phyloP scores from a whole-genome alignment of 805 yeast species.

The baker's yeast (Saccharomyces cerevisiae) region DNA sequence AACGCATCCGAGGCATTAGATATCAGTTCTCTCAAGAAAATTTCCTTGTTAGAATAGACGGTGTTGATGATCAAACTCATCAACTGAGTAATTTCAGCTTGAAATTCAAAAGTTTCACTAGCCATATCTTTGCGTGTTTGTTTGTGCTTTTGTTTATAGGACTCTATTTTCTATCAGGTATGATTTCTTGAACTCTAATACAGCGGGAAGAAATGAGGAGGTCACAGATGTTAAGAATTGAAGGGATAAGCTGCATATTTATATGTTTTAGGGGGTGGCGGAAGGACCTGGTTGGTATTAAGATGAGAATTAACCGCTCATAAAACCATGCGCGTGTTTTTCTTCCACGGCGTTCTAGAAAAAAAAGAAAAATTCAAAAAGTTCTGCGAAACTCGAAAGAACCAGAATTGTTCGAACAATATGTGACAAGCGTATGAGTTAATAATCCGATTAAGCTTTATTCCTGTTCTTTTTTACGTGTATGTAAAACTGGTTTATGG shows the following conservation, averaged over 20 bases:
- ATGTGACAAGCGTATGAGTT: neutral
- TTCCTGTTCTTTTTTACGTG: neutral
- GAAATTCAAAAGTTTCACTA: conserved; percentile 87
- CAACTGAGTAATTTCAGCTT: conserved; percentile 99
- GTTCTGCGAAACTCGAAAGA: neutral
- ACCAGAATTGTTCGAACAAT: neutral
- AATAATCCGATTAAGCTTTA: neutral
- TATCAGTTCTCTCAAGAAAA: conserved; percentile 96
- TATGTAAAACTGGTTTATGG: no score
- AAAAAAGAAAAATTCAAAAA: neutral
- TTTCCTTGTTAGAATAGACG: conserved; percentile 98
- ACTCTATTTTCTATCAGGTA: neutral
- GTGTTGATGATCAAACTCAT: conserved; percentile 99
- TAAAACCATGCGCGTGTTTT: neutral
- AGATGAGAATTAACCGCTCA: neutral
- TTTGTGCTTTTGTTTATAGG: neutral
- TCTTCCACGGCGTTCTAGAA: neutral
- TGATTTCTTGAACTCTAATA: neutral
- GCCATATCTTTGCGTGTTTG: conserved; percentile 33
- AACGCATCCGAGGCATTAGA: conserved; percentile 99
- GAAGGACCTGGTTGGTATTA: neutral
- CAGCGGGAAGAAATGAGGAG: neutral
- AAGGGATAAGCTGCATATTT: neutral
- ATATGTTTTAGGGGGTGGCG: neutral
- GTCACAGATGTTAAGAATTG: neutral